phyloP scores from a whole-genome alignment of 768 basidiomycete species.

The Trametes elegans region DNA sequence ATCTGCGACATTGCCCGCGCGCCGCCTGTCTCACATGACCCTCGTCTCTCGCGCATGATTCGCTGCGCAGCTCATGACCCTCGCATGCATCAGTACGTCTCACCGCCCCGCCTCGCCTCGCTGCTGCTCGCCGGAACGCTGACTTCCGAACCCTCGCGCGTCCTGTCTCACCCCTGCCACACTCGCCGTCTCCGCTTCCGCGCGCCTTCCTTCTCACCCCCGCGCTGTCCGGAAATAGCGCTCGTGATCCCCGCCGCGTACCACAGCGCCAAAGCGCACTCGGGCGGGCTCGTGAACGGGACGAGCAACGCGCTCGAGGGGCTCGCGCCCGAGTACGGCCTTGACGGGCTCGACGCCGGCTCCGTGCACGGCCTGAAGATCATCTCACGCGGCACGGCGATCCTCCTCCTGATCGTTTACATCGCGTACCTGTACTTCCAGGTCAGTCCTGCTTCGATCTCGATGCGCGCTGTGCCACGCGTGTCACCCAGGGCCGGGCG shows the following conservation, averaged over 20 bases:
- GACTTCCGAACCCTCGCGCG: neutral
- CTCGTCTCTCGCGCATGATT: neutral
- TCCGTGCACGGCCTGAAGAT: conserved; percentile 54
- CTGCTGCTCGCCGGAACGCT: neutral
- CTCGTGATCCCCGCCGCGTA: conserved; percentile 92
- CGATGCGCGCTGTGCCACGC: too few relatives aligned
- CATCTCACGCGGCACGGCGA: conserved; percentile 38
- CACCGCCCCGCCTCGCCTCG: neutral
- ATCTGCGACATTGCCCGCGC: conserved; percentile 13
- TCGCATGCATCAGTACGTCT: conserved; percentile 77
- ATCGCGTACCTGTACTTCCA: conserved; percentile 75
- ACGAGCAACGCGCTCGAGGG: neutral
- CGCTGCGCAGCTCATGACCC: conserved; percentile 66
- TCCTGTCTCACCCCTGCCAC: neutral
- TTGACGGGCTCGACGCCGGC: conserved; percentile 21
- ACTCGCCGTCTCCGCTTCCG: too few relatives aligned
- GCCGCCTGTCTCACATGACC: neutral
- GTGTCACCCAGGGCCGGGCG: too few relatives aligned
- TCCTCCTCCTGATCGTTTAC: conserved; percentile 70
- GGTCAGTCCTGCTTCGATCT: conserved; percentile 34
- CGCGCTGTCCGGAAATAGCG: conserved; percentile 37
- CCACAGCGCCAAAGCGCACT: conserved; percentile 41
- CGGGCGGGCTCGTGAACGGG: conserved; percentile 6
- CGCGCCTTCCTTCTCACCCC: neutral
- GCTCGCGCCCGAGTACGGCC: conserved; percentile 12